Percentiles rank a stretch among this genome's conserved stretches.
Evolutionary conservation across 2,329 filamentous ascomycete species (phyloP).

Genomic region (Neophaeococcomyces mojaviensis): DNA sequence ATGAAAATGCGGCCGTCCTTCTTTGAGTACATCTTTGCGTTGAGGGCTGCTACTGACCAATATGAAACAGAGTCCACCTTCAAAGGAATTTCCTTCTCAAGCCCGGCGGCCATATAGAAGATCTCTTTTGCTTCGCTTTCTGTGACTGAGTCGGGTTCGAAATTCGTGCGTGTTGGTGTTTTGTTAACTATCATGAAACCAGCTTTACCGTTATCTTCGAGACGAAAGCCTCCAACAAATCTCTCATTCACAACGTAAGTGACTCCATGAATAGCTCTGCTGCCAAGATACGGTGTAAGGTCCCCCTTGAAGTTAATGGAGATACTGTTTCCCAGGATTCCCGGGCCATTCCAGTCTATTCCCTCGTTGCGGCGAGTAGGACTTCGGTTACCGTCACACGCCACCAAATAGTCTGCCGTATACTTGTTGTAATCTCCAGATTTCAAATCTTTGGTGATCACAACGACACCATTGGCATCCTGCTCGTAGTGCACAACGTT

Average conservation of each 20-base stretch:
- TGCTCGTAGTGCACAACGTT: conserved; percentile 24
- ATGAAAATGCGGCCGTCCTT: conserved; percentile 27
- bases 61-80: conserved; percentile 27
- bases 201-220: conserved; percentile 18
- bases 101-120: conserved; percentile 23
- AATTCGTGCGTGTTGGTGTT: conserved; percentile 23
- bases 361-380: conserved; percentile 25
- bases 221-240: no score
- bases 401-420: conserved; percentile 31
- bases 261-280: conserved; percentile 13
- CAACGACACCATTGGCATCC: conserved; percentile 24
- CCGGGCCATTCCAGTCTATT: conserved; percentile 25
- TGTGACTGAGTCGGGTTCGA: conserved; percentile 25
- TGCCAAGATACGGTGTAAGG: conserved; percentile 24
- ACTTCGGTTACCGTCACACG: conserved; percentile 19
- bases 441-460: conserved; percentile 17
- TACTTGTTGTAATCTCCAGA: conserved; percentile 17
- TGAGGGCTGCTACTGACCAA: conserved; percentile 19
- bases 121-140: conserved; percentile 25
- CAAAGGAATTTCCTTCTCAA: conserved; percentile 27
- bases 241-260: no score
- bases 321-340: conserved; percentile 27
- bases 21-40: no score
- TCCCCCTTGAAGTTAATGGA: conserved; percentile 32
- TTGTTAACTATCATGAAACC: conserved; percentile 27